phyloP scores from a whole-genome alignment of 306 rosid genomes.

The Vigna reflexopilosa region DNA sequence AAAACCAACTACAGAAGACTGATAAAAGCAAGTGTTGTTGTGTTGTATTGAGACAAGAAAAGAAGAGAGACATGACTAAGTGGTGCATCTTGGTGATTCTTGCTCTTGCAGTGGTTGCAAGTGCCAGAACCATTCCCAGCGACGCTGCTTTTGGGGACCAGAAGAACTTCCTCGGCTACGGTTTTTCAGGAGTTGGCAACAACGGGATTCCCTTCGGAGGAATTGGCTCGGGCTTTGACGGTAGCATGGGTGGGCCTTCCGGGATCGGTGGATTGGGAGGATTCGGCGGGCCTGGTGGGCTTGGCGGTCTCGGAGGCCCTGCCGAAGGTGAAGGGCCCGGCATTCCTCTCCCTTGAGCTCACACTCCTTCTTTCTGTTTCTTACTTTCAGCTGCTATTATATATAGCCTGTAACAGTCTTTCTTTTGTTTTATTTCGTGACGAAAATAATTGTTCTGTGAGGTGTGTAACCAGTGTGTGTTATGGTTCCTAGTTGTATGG shows the following conservation, averaged over 20 bases:
- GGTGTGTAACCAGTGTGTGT: constrained; percentile 11
- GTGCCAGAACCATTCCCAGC: constrained; percentile 57
- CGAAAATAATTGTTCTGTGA: neutral
- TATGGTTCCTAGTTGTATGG: constrained; percentile 1
- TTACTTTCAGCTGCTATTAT: neutral
- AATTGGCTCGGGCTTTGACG: constrained; percentile 38
- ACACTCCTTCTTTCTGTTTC: neutral
- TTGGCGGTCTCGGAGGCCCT: constrained; percentile 42
- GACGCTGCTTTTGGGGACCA: constrained; percentile 65
- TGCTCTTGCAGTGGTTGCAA: constrained; percentile 54
- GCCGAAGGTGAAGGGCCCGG: neutral
- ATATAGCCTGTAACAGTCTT: neutral
- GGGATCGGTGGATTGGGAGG: constrained; percentile 39
- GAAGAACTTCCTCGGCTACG: constrained; percentile 67
- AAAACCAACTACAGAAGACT: neutral
- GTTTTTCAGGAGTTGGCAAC: constrained; percentile 63
- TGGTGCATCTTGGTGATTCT: constrained; percentile 47
- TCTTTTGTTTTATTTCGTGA: neutral
- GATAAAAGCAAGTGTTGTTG: neutral
- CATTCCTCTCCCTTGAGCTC: constrained; percentile 62
- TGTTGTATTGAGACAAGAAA: constrained; percentile 10
- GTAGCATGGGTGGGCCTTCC: constrained; percentile 39
- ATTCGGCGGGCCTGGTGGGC: constrained; percentile 41
- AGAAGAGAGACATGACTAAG: constrained; percentile 47
- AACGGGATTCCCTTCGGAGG: constrained; percentile 75